Evolutionary conservation across 176 grass and related monocot species (phyloP).

Genomic region (barley (Hordeum vulgare)): DNA sequence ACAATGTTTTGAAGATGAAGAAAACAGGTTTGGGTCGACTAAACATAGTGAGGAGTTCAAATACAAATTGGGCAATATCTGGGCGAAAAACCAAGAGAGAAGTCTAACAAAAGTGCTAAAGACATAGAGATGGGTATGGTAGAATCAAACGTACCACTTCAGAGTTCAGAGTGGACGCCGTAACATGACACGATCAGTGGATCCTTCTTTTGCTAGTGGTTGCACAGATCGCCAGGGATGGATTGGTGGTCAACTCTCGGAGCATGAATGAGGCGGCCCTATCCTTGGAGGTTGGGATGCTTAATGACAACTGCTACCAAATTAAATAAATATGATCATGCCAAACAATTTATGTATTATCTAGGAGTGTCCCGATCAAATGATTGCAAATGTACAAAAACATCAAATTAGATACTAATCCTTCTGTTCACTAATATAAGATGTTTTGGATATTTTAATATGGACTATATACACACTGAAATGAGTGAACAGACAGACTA

Average conservation of each 20-base stretch:
- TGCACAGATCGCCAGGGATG: neutral
- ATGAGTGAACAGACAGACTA: no score
- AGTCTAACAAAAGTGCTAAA: neutral
- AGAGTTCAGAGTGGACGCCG: no score
- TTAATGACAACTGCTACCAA: neutral
- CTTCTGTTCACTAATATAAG: no score
- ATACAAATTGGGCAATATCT: neutral
- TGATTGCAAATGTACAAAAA: no score
- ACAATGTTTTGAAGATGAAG: neutral
- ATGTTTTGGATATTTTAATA: no score
- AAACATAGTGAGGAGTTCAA: neutral
- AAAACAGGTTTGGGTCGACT: neutral
- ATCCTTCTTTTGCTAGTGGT: neutral
- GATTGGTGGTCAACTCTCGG: neutral
- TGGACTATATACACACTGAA: no score
- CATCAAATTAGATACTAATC: no score
- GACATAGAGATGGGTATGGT: neutral
- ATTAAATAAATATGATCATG: no score
- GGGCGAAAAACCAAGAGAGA: neutral
- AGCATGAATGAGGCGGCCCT: neutral
- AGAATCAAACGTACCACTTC: neutral
- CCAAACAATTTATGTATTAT: no score
- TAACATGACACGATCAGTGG: neutral
- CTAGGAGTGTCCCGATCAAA: no score
- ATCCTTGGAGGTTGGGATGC: neutral